Evolutionary conservation across 139 green algal species (phyloP).

Genomic region (Asterochloris erici): DNA sequence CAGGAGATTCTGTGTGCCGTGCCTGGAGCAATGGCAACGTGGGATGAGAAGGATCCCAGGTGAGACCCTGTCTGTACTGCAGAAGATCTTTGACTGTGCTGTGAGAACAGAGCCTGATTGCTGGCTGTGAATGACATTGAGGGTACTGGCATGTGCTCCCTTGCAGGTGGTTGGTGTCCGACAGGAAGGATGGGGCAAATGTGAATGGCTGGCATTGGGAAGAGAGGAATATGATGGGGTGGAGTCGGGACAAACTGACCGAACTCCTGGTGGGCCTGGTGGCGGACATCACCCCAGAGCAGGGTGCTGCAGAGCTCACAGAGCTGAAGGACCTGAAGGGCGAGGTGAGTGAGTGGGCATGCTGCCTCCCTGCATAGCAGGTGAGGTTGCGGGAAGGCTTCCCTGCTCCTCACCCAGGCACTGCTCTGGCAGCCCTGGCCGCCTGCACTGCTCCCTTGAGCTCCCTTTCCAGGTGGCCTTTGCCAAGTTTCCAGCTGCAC

Average conservation of each 20-base stretch:
- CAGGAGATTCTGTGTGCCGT: too few species aligned
- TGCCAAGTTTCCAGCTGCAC: too few species aligned
- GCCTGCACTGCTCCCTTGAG: too few species aligned
- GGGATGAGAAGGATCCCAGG: conserved; percentile 16
- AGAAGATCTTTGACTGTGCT: conserved; percentile 20
- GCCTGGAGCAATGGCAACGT: neutral
- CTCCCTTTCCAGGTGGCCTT: too few species aligned
- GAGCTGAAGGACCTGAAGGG: conserved; percentile 51
- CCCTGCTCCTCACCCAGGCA: too few species aligned
- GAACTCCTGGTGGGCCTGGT: conserved; percentile 47
- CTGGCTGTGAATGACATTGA: neutral
- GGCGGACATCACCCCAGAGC: conserved; percentile 20
- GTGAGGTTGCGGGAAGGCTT: too few species aligned
- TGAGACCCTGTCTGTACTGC: conserved; percentile 26
- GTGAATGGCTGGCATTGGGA: conserved; percentile 51
- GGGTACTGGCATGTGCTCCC: neutral
- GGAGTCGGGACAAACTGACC: conserved; percentile 49
- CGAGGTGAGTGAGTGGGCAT: conserved; percentile 37
- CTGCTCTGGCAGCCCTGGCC: too few species aligned
- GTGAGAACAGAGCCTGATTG: neutral
- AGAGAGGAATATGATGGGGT: conserved; percentile 55
- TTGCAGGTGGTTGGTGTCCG: neutral
- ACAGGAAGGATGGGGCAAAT: neutral
- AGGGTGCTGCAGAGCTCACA: conserved; percentile 30
- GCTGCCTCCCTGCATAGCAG: too few species aligned